These are phyloP conservation scores for Liriodendron chinense DNA, from an alignment of 164 flowering plant genomes.

Conservation along the genomic window DNA sequence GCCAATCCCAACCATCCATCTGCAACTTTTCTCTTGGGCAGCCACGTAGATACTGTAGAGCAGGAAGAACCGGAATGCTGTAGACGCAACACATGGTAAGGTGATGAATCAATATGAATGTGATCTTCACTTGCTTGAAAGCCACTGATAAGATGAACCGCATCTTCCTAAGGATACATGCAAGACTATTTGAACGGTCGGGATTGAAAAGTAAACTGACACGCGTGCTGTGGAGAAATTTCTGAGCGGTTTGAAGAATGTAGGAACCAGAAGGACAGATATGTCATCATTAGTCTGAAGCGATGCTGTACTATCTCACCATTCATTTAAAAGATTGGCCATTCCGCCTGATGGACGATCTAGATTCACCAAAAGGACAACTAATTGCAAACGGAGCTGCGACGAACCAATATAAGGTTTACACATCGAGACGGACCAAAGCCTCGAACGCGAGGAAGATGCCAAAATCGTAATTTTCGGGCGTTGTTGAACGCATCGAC, in stretches of 20 bases:
- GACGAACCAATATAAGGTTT: not conserved
- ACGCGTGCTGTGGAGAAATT: not conserved
- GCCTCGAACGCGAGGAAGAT: not conserved
- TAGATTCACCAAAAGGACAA: not conserved
- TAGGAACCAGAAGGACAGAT: not conserved
- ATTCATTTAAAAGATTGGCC: not conserved
- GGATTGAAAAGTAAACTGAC: not conserved
- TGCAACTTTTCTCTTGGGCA: no score
- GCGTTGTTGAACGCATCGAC: conserved; percentile 10
- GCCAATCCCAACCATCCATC: no score
- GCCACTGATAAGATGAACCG: no score
- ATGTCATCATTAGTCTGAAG: not conserved
- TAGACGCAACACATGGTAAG: no score
- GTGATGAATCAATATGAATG: no score
- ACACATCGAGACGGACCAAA: not conserved
- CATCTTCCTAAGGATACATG: no score
- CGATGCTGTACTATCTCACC: not conserved
- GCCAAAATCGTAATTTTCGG: conserved; percentile 15
- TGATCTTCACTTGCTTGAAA: no score
- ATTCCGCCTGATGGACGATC: not conserved
- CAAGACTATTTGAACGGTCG: no score
- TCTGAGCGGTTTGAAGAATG: no score
- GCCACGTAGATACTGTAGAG: no score
- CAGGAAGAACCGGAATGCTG: no score
- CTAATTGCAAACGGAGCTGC: not conserved